These are phyloP conservation scores for Sclerotinia trifoliorum DNA, from an alignment of 2,329 filamentous ascomycete genomes.

Conservation along the genomic window DNA sequence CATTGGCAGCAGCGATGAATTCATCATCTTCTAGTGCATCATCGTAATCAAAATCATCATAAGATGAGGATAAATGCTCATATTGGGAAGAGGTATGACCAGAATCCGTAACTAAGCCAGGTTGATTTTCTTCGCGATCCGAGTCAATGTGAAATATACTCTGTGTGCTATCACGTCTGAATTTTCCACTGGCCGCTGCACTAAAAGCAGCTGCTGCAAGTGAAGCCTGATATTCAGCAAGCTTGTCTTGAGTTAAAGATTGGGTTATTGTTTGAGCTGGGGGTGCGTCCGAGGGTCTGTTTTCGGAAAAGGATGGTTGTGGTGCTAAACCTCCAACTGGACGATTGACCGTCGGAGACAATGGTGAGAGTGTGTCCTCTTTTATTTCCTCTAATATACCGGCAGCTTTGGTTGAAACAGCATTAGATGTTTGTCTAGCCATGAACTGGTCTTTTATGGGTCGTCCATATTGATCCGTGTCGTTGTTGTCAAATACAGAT, in stretches of 20 bases:
- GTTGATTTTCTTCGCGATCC: conserved; percentile 37
- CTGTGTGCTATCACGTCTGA: conserved; percentile 53
- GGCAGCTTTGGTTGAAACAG: conserved; percentile 27
- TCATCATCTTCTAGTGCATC: conserved; percentile 78
- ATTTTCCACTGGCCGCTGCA: conserved; percentile 73
- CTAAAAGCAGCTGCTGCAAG: conserved; percentile 77
- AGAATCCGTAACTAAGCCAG: conserved; percentile 44
- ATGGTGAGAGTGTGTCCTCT: not conserved
- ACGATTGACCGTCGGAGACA: conserved; percentile 7
- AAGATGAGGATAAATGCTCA: conserved; percentile 39
- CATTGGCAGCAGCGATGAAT: conserved; percentile 93
- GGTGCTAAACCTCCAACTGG: conserved; percentile 28
- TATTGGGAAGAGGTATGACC: conserved; percentile 40
- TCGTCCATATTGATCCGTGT: conserved; percentile 61
- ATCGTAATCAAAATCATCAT: conserved; percentile 53
- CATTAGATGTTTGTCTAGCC: conserved; percentile 29
- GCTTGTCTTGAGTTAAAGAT: conserved; percentile 53
- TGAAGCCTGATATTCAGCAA: conserved; percentile 78
- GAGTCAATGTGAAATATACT: conserved; percentile 31
- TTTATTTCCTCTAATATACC: not conserved
- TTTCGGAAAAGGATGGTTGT: conserved; percentile 32
- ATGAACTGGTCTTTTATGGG: conserved; percentile 48
- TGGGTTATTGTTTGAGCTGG: conserved; percentile 27
- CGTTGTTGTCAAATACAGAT: conserved; percentile 68
- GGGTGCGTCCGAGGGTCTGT: conserved; percentile 5